phyloP scores from a whole-genome alignment of 2,329 filamentous ascomycete genomes.

The Cercospora zeae-maydis region DNA sequence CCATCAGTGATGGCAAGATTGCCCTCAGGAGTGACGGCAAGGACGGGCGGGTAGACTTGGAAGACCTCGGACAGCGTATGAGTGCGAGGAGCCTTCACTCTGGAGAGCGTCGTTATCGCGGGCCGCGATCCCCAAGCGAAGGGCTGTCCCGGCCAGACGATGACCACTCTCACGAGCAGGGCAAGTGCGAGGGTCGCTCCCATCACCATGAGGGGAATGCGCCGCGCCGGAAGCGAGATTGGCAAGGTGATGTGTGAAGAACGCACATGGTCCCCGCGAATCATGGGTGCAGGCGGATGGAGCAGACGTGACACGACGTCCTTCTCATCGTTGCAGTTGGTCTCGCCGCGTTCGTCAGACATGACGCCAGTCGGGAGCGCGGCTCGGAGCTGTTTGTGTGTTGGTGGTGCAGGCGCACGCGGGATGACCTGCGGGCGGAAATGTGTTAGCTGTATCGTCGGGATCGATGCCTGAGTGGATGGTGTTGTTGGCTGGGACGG shows the following conservation, averaged over 20 bases:
- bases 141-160: background rate
- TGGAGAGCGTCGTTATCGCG: background rate
- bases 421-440: slow-evolving; percentile 8
- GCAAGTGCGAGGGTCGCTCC: slow-evolving; percentile 13
- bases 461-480: background rate
- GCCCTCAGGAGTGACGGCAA: slow-evolving; percentile 44
- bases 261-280: slow-evolving; percentile 16
- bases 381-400: background rate
- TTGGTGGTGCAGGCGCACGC: slow-evolving; percentile 8
- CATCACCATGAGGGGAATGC: slow-evolving; percentile 1
- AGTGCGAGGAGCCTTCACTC: slow-evolving; percentile 12
- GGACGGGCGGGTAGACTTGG: slow-evolving; percentile 65
- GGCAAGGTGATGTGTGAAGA: slow-evolving; percentile 13
- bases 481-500: background rate
- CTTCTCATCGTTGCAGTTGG: slow-evolving; percentile 7
- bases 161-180: slow-evolving; percentile 12
- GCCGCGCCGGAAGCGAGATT: slow-evolving; percentile 1
- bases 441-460: slow-evolving; percentile 12
- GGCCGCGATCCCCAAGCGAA: background rate
- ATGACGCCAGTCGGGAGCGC: slow-evolving; percentile 2
- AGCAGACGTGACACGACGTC: slow-evolving; percentile 6
- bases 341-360: too few species aligned
- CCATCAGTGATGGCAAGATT: slow-evolving; percentile 40
- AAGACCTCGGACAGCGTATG: slow-evolving; percentile 57
- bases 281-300: slow-evolving; percentile 10